These are phyloP conservation scores for Pythium coloratum DNA, from an alignment of 352 stramenopile species.

Conservation along the genomic window DNA sequence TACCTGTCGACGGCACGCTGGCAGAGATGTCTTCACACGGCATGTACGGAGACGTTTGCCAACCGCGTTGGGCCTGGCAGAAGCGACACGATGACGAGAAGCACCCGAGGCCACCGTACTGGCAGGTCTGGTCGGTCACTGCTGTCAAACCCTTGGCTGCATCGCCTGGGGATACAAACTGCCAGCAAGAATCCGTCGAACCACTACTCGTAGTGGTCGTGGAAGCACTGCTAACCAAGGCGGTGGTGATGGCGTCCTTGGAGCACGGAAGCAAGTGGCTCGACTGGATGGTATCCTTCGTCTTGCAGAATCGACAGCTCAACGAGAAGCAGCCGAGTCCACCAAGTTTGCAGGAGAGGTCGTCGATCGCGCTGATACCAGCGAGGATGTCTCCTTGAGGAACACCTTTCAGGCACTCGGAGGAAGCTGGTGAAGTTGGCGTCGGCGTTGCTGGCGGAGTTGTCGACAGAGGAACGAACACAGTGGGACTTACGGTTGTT, in stretches of 20 bases:
- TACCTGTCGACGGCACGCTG: not conserved
- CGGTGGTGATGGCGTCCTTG: not conserved
- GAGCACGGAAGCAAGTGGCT: conserved; percentile 17
- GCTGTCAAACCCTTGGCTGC: conserved; percentile 6
- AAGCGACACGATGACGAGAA: conserved; percentile 24
- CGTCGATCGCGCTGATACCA: conserved; percentile 19
- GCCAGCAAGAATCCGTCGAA: conserved; percentile 17
- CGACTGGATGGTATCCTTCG: conserved; percentile 21
- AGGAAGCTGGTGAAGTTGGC: not conserved
- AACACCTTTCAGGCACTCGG: conserved; percentile 5
- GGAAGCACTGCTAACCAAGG: not conserved
- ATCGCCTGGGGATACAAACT: conserved; percentile 19
- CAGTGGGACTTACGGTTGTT: not conserved
- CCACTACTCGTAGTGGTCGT: not conserved
- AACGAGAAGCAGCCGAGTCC: conserved; percentile 33
- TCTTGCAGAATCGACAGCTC: conserved; percentile 37
- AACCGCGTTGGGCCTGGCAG: conserved; percentile 7
- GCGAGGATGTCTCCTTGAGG: conserved; percentile 3
- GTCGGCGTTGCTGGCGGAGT: not conserved
- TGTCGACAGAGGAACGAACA: not conserved
- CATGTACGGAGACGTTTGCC: conserved; percentile 21
- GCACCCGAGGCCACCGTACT: conserved; percentile 23
- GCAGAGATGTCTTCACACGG: conserved; percentile 5
- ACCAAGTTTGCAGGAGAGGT: conserved; percentile 12
- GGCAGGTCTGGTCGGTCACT: conserved; percentile 8